phyloP scores from a whole-genome alignment of 1,284 basidiomycete species.

The Apiotrichum veenhuisii region DNA sequence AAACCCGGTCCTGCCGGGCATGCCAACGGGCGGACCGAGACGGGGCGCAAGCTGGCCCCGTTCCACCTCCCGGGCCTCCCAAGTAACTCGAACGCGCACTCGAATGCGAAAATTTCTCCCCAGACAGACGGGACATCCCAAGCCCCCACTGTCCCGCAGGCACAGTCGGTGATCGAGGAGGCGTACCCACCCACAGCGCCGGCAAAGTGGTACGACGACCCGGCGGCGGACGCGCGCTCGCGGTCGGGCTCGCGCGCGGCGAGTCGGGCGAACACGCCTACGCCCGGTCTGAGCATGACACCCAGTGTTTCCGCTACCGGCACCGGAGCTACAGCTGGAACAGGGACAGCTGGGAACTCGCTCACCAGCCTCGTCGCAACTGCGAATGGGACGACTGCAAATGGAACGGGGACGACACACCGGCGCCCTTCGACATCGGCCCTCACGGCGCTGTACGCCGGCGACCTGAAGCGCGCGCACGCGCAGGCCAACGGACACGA shows the following conservation, averaged over 20 bases:
- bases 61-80: too few relatives aligned
- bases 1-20: too few relatives aligned
- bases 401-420: not conserved
- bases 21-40: too few relatives aligned
- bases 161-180: not conserved
- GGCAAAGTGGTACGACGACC: slow-evolving; percentile 4
- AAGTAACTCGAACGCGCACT: too few relatives aligned
- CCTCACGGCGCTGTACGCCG: not conserved
- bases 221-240: slow-evolving; percentile 1
- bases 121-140: too few relatives aligned
- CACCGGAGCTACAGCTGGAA: too few relatives aligned
- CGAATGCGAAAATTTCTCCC: too few relatives aligned
- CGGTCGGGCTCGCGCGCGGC: not conserved
- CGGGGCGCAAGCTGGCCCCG: too few relatives aligned
- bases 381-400: too few relatives aligned
- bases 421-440: not conserved
- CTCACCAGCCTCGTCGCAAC: too few relatives aligned
- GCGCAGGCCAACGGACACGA: too few relatives aligned
- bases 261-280: not conserved
- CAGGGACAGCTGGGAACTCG: too few relatives aligned
- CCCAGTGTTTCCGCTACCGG: not conserved
- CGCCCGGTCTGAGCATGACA: not conserved
- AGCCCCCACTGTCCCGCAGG: not conserved
- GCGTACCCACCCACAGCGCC: slow-evolving; percentile 1
- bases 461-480: not conserved